Evolutionary conservation across 2,329 filamentous ascomycete species (phyloP).

Genomic region (Tolypocladium nubicola): DNA sequence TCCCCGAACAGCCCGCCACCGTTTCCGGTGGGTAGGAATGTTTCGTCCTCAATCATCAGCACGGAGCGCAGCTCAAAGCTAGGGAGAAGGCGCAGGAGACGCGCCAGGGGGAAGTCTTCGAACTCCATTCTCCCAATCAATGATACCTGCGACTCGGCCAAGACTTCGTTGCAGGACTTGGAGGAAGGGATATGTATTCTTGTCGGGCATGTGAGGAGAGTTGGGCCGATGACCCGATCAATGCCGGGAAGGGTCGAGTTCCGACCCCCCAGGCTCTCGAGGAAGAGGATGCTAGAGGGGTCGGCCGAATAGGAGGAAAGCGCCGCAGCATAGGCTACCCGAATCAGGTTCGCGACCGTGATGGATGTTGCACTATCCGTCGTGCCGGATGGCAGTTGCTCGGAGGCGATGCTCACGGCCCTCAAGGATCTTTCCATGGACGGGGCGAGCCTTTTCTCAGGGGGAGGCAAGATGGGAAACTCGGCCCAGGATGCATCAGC

Average conservation of each 20-base stretch:
- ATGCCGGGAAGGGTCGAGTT: not conserved
- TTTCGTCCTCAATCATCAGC: not conserved
- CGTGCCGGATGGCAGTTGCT: not conserved
- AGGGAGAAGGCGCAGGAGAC: not conserved
- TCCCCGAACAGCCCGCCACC: not conserved
- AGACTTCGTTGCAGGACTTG: not conserved
- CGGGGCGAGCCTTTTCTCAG: not conserved
- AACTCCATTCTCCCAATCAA: not conserved
- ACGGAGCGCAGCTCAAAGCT: not conserved
- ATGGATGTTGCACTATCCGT: not conserved
- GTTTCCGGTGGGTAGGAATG: not conserved
- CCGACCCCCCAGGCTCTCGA: not conserved
- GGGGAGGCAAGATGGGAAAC: not conserved
- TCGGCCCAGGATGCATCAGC: not conserved
- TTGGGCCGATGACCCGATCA: not conserved
- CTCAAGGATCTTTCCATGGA: not conserved
- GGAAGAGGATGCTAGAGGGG: not conserved
- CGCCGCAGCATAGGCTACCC: not conserved
- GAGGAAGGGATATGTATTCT: not conserved
- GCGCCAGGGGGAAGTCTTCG: not conserved
- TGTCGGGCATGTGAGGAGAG: not conserved
- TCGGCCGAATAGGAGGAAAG: not conserved
- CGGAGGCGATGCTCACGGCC: not conserved
- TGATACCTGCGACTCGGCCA: not conserved
- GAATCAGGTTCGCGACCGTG: not conserved